Evolutionary conservation across 768 basidiomycete species (phyloP), one percentile per base, ranked within the genome.

Genomic region (Udeniomyces megalosporus): DNA sequence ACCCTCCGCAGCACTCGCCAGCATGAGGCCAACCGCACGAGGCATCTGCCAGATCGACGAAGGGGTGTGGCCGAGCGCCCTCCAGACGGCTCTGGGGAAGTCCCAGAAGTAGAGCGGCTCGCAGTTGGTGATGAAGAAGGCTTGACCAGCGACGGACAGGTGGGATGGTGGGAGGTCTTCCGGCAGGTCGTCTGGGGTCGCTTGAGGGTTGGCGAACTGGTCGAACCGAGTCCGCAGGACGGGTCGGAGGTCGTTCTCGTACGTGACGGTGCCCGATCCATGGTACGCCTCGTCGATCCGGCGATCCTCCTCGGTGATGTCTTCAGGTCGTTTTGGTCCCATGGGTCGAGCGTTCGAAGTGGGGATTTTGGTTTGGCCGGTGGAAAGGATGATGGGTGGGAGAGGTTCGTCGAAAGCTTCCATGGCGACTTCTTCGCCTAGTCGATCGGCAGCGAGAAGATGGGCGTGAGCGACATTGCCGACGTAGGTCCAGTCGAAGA

Each of bases 71-170:
- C 79, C 75, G 54, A 75, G 57, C 38, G 71, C 67, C 70, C 68
- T 63, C 89, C 88, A 97, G n/a, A 95, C 74, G 2, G 80, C 74
- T 6, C 88, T 80, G 32, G 83, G 78, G 70, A 93, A 84, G 75
- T 95, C 91, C 93, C 93, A 99, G 77, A 96, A 96, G 74, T 88
- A 88, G 60, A 84, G 79, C 2, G 92, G 93, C 71, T 97, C 92
- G 66, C 91, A 90, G 70, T 97, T 97, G 61, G 91, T 92, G 74
- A 99, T 87, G 79, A 90, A 93, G 77, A 91, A 99, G 3, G 76
- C 87, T 72, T 96, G 87, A 0, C 93, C 93, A 4, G 89, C 91
- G 58, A 96, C 87, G 67, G 84, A 80, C 10, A 90, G 77, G 10
- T 45, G 38, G 44, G 50, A 20, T n/a, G 52, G 51, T 32, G 58